phyloP scores from a whole-genome alignment of 2,329 filamentous ascomycete species.

The Hymenoscyphus fructigenus region DNA sequence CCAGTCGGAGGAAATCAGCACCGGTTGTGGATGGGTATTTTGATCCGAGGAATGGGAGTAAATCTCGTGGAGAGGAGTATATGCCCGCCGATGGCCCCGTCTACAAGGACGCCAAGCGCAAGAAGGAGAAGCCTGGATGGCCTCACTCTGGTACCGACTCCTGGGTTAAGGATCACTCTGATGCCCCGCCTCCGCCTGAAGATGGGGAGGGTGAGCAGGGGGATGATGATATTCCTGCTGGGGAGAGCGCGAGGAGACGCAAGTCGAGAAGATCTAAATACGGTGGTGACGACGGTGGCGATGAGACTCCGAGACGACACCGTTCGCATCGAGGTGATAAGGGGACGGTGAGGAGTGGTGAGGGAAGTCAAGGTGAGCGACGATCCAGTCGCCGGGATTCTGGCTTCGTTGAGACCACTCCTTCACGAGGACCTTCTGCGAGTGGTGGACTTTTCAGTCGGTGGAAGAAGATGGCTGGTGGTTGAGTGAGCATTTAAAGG shows the following conservation, averaged over 20 bases:
- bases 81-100: slow-evolving; percentile 31
- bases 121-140: slow-evolving; percentile 46
- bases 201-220: slow-evolving; percentile 31
- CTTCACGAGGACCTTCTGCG: slow-evolving; percentile 60
- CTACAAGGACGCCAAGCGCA: slow-evolving; percentile 29
- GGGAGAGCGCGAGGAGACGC: slow-evolving; percentile 30
- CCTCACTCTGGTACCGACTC: slow-evolving; percentile 64
- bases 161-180: slow-evolving; percentile 65
- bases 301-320: slow-evolving; percentile 33
- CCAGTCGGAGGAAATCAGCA: slow-evolving; percentile 44
- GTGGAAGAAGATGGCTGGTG: slow-evolving; percentile 34
- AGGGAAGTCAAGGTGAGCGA: slow-evolving; percentile 36
- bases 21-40: slow-evolving; percentile 47
- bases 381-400: slow-evolving; percentile 31
- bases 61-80: slow-evolving; percentile 39
- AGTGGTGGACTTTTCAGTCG: slow-evolving; percentile 59
- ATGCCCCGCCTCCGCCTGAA: slow-evolving; percentile 58
- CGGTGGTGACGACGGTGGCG: slow-evolving; percentile 31
- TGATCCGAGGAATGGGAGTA: slow-evolving; percentile 44
- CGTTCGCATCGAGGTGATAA: slow-evolving; percentile 29
- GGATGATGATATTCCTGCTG: slow-evolving; percentile 13
- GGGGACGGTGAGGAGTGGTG: slow-evolving; percentile 30
- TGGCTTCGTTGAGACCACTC: slow-evolving; percentile 35
- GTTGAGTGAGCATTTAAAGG: slow-evolving; percentile 9
- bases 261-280: slow-evolving; percentile 32